phyloP scores from a whole-genome alignment of 2,329 filamentous ascomycete genomes.

The Catunica adiposa region DNA sequence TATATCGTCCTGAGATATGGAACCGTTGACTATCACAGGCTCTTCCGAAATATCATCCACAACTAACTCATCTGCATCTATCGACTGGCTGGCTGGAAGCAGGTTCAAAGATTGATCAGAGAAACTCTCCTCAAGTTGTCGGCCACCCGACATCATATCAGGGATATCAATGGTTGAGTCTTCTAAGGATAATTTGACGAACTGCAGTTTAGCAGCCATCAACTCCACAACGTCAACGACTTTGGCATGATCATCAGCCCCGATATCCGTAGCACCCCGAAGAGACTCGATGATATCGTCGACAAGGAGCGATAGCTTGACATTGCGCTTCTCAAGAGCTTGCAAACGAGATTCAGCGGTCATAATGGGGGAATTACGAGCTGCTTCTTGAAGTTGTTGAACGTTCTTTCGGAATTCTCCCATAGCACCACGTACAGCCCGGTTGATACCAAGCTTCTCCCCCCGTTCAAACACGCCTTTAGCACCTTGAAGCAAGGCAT shows the following conservation, averaged over 20 bases:
- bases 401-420: slow-evolving; percentile 66
- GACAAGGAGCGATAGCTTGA: slow-evolving; percentile 49
- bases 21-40: too few relatives aligned
- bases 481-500: slow-evolving; percentile 58
- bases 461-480: slow-evolving; percentile 57
- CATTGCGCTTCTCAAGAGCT: slow-evolving; percentile 47
- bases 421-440: slow-evolving; percentile 64
- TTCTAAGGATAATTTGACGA: slow-evolving; percentile 45
- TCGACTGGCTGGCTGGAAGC: too few relatives aligned
- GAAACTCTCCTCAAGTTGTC: not conserved
- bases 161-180: slow-evolving; percentile 28
- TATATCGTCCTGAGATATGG: too few relatives aligned
- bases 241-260: slow-evolving; percentile 32
- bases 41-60: too few relatives aligned
- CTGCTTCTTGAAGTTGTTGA: slow-evolving; percentile 23
- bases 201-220: slow-evolving; percentile 45
- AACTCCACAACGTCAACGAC: slow-evolving; percentile 39
- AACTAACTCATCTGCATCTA: too few relatives aligned
- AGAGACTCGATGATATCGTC: slow-evolving; percentile 48
- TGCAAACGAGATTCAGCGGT: not conserved
- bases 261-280: slow-evolving; percentile 38
- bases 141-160: slow-evolving; percentile 16
- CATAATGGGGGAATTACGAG: slow-evolving; percentile 14
- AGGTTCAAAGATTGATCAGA: too few relatives aligned
- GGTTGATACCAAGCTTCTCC: slow-evolving; percentile 64